Evolutionary conservation across 345 rosid genomes (phyloP), one percentile per base, ranked within the genome.

Genomic region (Boechera divaricarpa): DNA sequence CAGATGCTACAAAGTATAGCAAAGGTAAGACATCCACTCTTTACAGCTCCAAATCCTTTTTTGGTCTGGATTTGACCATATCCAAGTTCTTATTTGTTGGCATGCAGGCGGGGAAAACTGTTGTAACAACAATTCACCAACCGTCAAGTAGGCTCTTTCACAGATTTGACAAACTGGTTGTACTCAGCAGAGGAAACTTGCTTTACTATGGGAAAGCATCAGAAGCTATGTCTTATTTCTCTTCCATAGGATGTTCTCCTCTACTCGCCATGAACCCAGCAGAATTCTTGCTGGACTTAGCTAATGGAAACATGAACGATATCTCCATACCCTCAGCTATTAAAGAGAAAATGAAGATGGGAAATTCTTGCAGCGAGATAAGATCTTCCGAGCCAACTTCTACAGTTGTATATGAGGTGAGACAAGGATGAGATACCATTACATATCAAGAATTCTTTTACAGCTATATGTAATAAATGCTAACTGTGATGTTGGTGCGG

Each of bases 131-230:
- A 32, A 89, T 94, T 68, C 98, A 94, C 81, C 98, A 94, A 80
- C 98, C 97, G 10, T 94, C 98, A 11, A 94, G 97, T 78, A 86
- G 95, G 70, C 89, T 94, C 45, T 94, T 94, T 77, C 97, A 89
- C 87, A 94, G 87, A 82, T 94, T 94, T 15, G 95, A 92, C 87
- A 90, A 89, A 83, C 72, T 94, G 75, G 83, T 94, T 79, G 87
- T 94, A 52, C 88, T 94, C 7, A 97, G 97, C 67, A 90, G 93
- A 87, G 98, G 97, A 72, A 88, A 88, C 77, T 83, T 89, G 77
- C 86, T 94, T 63, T 94, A 92, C 78, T 94, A 92, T 9, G 98
- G 98, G 52, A 88, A 90, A 79, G 95, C 98, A 63, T 87, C 95
- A 18, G 95, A 92, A 77, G 92, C 88, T 66, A 78, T 85, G 87